Evolutionary conservation across 2,329 filamentous ascomycete species (phyloP).

Genomic region (Xylariaceae sp.): DNA sequence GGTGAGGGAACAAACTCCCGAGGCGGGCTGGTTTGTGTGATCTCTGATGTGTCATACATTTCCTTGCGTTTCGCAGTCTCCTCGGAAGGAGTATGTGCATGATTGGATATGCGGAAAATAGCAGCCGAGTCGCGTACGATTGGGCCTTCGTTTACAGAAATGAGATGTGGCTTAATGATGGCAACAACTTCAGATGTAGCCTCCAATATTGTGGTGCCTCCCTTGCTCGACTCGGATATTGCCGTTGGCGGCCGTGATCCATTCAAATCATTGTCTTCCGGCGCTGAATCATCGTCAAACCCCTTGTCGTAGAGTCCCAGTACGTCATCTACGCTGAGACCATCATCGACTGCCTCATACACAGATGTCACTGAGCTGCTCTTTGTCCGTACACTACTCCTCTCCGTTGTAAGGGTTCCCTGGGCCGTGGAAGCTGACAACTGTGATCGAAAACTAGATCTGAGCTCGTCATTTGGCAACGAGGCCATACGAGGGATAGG

Average conservation of each 20-base stretch:
- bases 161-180: neutral
- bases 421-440: constrained; percentile 59
- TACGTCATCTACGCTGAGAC: constrained; percentile 69
- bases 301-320: constrained; percentile 73
- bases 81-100: constrained; percentile 44
- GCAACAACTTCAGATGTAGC: constrained; percentile 43
- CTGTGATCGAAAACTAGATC: constrained; percentile 63
- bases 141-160: constrained; percentile 13
- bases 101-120: constrained; percentile 45
- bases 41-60: constrained; percentile 2
- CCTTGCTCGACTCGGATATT: constrained; percentile 46
- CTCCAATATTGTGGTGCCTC: constrained; percentile 48
- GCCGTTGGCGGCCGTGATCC: constrained; percentile 47
- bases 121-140: constrained; percentile 47
- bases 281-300: constrained; percentile 59
- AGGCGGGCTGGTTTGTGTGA: neutral
- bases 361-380: constrained; percentile 75
- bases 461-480: constrained; percentile 57
- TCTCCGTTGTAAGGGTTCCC: constrained; percentile 73
- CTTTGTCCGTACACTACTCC: constrained; percentile 82
- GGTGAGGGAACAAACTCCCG: constrained; percentile 22
- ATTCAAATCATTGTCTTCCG: constrained; percentile 48
- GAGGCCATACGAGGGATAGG: constrained; percentile 50
- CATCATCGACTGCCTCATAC: constrained; percentile 52
- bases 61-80: constrained; percentile 1